A percentile compares a stretch with the other conserved stretches of the same genome.
Evolutionary conservation across 345 rosid species (phyloP).

Genomic region (Durio zibethinus): DNA sequence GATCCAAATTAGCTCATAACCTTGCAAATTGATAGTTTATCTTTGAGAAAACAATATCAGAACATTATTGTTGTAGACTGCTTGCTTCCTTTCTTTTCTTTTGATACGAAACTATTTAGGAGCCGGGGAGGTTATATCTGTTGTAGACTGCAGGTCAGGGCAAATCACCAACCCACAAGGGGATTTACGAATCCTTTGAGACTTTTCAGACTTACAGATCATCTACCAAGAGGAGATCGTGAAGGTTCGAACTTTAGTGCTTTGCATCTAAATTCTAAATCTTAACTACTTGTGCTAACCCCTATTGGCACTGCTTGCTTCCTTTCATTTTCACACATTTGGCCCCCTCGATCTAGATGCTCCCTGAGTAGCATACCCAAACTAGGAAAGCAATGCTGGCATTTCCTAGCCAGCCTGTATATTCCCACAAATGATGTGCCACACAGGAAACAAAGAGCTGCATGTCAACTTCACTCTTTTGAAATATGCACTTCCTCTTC

Average conservation of each 20-base stretch:
- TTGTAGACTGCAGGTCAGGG: no score
- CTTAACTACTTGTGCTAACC: no score
- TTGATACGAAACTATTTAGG: no score
- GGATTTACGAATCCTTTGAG: no score
- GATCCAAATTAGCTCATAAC: no score
- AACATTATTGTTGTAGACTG: neutral
- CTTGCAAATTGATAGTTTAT: neutral
- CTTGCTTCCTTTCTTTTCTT: neutral
- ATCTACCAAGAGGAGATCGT: no score
- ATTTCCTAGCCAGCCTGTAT: constrained; percentile 18
- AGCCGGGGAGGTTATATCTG: no score
- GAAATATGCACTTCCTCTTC: neutral
- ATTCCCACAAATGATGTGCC: neutral
- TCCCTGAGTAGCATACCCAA: neutral
- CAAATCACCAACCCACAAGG: no score
- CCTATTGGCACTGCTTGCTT: neutral
- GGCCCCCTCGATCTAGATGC: neutral
- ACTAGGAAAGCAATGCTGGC: constrained; percentile 1
- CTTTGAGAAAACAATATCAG: neutral
- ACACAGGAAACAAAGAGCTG: neutral
- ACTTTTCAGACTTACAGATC: no score
- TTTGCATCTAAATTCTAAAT: no score
- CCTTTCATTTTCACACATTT: neutral
- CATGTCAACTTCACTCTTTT: neutral
- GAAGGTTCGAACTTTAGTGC: no score